Evolutionary conservation across 2,329 filamentous ascomycete species (phyloP).

Genomic region (Lasiodiplodia sp.): DNA sequence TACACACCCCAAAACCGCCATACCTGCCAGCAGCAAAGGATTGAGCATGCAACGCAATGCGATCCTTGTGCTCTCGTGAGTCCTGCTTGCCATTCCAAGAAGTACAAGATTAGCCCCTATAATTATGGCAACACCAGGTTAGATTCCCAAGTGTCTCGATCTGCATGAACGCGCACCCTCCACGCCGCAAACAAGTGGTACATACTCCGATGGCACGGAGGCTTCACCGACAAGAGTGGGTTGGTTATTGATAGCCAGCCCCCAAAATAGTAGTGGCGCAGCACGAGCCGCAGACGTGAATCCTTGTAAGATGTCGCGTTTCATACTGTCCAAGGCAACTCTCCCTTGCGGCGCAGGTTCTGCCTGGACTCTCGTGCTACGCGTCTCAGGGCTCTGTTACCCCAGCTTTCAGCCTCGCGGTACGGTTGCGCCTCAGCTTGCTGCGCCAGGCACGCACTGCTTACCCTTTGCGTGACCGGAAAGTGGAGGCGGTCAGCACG

Average conservation of each 20-base stretch:
- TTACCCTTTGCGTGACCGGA: not conserved
- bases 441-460: conserved; percentile 3
- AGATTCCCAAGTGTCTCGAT: too few species aligned
- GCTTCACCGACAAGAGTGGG: not conserved
- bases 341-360: not conserved
- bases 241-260: not conserved
- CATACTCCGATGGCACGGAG: not conserved
- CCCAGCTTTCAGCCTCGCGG: not conserved
- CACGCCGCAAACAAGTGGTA: too few species aligned
- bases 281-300: not conserved
- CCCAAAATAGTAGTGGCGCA: not conserved
- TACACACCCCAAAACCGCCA: too few species aligned
- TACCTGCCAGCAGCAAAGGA: too few species aligned
- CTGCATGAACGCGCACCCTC: too few species aligned
- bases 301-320: not conserved
- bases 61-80: too few species aligned
- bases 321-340: not conserved
- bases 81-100: too few species aligned
- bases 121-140: too few species aligned
- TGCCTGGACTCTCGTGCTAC: not conserved
- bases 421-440: not conserved
- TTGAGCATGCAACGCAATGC: too few species aligned
- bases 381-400: too few species aligned
- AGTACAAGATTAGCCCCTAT: too few species aligned
- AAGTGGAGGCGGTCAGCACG: conserved; percentile 9